Evolutionary conservation across 2,329 filamentous ascomycete species (phyloP).

Genomic region (Chrysoporthe austroafricana): DNA sequence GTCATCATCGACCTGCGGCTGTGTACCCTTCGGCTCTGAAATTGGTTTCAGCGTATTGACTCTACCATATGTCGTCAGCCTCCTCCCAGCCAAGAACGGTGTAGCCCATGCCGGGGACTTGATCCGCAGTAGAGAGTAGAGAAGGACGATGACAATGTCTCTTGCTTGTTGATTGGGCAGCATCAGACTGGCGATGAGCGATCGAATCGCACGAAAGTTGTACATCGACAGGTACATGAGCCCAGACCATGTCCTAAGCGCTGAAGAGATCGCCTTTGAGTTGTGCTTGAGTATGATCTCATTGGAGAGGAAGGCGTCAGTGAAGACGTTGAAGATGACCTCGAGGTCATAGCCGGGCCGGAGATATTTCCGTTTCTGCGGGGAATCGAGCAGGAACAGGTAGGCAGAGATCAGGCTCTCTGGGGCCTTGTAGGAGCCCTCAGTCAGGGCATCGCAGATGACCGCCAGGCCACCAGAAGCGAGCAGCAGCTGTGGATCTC

Average conservation of each 20-base stretch:
- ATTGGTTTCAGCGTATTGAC: conserved; percentile 78
- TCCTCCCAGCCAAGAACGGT: conserved; percentile 88
- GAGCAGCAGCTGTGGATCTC: conserved; percentile 79
- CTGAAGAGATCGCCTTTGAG: conserved; percentile 86
- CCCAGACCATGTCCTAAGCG: conserved; percentile 92
- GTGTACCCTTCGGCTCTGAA: conserved; percentile 52
- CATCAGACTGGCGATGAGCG: conserved; percentile 69
- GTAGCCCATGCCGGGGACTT: conserved; percentile 95
- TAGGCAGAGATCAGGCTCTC: conserved; percentile 89
- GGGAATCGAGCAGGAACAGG: conserved; percentile 85
- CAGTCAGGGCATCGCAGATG: conserved; percentile 87
- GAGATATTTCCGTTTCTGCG: conserved; percentile 79
- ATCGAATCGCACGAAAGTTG: conserved; percentile 81
- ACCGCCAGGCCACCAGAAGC: conserved; percentile 83
- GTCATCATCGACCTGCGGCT: conserved; percentile 65
- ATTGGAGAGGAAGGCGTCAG: conserved; percentile 71
- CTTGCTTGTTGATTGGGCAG: conserved; percentile 59
- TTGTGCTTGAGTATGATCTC: conserved; percentile 77
- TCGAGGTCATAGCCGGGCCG: conserved; percentile 88
- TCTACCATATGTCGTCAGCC: conserved; percentile 94
- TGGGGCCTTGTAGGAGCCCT: conserved; percentile 89
- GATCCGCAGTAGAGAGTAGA: conserved; percentile 81
- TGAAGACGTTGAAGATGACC: conserved; percentile 88
- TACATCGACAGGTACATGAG: conserved; percentile 88
- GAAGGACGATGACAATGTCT: conserved; percentile 83